These are phyloP conservation scores for Eucalyptus shirleyi DNA, from an alignment of 345 rosid species.

Conservation along the genomic window DNA sequence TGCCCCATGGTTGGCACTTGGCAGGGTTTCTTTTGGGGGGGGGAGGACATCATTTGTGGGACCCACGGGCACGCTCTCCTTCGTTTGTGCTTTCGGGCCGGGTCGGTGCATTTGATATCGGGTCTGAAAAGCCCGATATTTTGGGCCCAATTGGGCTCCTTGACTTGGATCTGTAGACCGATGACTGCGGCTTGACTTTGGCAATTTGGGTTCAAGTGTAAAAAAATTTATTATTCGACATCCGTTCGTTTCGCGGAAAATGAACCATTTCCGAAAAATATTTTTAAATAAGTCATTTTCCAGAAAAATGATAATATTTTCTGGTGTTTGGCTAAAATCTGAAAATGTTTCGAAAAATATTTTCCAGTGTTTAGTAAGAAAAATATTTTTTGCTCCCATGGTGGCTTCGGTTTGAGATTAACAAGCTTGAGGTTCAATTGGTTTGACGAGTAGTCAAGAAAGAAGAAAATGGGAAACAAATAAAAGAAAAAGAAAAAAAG, in stretches of 20 bases:
- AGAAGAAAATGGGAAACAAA: no score
- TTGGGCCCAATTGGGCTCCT: neutral
- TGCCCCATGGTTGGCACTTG: neutral
- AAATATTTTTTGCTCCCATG: no score
- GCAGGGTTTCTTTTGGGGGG: neutral
- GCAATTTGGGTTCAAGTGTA: neutral
- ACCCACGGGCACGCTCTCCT: neutral
- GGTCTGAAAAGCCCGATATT: neutral
- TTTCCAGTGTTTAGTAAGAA: no score
- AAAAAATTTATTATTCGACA: neutral
- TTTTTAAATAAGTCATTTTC: fast-evolving
- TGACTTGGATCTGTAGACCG: neutral
- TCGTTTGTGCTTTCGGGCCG: neutral
- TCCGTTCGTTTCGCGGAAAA: no score
- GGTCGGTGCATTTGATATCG: neutral
- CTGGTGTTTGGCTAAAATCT: no score
- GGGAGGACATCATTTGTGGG: neutral
- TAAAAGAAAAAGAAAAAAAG: no score
- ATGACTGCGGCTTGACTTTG: neutral
- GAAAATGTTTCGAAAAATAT: no score
- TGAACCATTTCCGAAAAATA: fast-evolving
- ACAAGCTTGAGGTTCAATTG: no score
- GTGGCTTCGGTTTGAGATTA: no score
- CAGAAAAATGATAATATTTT: no score
- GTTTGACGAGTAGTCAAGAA: no score